Conservation (phyloP, 306 rosid species). For the Dryas alaskensis region DNA sequence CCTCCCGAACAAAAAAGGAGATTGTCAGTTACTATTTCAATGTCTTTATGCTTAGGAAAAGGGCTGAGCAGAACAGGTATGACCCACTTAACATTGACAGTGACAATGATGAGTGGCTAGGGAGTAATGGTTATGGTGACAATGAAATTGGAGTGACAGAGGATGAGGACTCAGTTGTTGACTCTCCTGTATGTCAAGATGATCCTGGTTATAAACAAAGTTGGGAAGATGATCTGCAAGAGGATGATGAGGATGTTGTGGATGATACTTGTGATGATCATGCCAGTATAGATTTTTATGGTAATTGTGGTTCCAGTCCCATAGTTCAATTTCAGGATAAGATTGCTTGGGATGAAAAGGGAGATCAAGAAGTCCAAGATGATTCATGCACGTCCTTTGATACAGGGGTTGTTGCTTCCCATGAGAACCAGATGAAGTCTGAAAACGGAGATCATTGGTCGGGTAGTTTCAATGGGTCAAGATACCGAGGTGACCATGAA, state of each 20-base stretch:
- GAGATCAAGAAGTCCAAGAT: conserved; percentile 51
- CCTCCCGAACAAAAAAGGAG: conserved; percentile 66
- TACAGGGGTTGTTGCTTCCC: conserved; percentile 28
- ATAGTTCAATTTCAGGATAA: conserved; percentile 27
- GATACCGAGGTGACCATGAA: conserved; percentile 46
- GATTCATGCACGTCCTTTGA: conserved; percentile 56
- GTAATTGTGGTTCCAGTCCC: conserved; percentile 28
- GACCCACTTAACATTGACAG: conserved; percentile 57
- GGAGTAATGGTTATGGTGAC: conserved; percentile 46
- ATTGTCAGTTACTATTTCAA: conserved; percentile 89
- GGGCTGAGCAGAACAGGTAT: conserved; percentile 78
- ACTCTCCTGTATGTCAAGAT: conserved; percentile 48
- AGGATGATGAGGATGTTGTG: conserved; percentile 37
- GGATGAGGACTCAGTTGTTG: conserved; percentile 70
- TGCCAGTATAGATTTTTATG: conserved; percentile 20
- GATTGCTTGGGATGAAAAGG: conserved; percentile 33
- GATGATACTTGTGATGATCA: conserved; percentile 32
- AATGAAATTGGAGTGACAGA: conserved; percentile 48
- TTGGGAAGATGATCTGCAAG: conserved; percentile 38
- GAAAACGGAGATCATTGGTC: conserved; percentile 53
- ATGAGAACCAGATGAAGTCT: conserved; percentile 39
- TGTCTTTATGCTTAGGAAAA: conserved; percentile 74
- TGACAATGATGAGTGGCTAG: conserved; percentile 88
- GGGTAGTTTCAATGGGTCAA: conserved; percentile 40
- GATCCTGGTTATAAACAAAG: conserved; percentile 25